Evolutionary conservation across 495 filamentous ascomycete genomes (phyloP), one percentile per base, ranked within the genome.

Genomic region (Sabuloglossum arenarium): DNA sequence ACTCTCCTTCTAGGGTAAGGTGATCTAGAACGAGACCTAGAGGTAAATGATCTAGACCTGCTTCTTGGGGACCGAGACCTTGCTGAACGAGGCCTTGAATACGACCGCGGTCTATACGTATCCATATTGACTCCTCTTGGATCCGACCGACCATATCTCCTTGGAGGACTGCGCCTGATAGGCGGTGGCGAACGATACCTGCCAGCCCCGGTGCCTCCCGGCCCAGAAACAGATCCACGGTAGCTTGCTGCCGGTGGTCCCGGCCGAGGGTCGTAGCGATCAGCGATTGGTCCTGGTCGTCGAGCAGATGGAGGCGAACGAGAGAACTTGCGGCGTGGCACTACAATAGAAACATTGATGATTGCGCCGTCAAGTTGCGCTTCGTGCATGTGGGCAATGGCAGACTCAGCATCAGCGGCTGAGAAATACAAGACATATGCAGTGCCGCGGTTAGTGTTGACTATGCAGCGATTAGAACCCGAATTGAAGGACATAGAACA

Each of bases 311-410:
- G 58, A 19, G 70, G 70, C 46, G 70, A 67, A 50, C 66, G 65
- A 6, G 66, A 65, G 54, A 69, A 69, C 28, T 63, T 60, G 57
- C 86, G 83, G 53, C 87, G 84, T 0, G 90, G 90, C 25, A 96
- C 72, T 25, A 97, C 88, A 60, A 97, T 94, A 54, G 89, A 95
- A 27, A 99, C 91, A 61, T 82, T 84, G 66, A 99, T 81, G 21
- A 81, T 69, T 16, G 84, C 76, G 39, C 91, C 93, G 70, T 99
- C 91, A 45, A 99, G 71, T 60, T 96, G 86, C 14, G 87, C 87
- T 73, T 99, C 91, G 66, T 99, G 93, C 93, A 99, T 97, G 64
- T 94, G 84, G 47, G 88, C 79, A 61, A 99, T 93, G 25, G 91
- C 91, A 19, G 80, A 73, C 63, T 94, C 87, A 34, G 91, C 93